These are phyloP conservation scores for Fagus sylvatica DNA, from an alignment of 306 rosid genomes.

Conservation along the genomic window DNA sequence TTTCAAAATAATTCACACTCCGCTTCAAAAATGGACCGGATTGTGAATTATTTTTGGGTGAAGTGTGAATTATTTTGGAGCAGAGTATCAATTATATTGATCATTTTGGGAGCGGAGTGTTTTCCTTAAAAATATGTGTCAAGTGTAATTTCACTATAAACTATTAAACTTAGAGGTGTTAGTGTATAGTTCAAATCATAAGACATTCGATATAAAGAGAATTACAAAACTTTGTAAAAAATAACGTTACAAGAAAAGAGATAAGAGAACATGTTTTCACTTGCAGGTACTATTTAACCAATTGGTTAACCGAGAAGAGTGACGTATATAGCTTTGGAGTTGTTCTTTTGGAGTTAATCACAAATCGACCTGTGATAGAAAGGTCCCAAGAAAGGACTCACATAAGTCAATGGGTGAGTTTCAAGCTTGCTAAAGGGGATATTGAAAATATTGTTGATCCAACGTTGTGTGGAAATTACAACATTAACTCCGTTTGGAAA, in stretches of 20 bases:
- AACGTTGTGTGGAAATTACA: neutral
- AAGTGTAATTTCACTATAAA: too few relatives aligned
- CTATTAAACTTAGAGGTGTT: too few relatives aligned
- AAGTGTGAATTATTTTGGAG: too few relatives aligned
- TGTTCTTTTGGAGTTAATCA: slow-evolving; percentile 14
- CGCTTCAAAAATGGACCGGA: too few relatives aligned
- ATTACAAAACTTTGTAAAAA: neutral
- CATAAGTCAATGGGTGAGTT: slow-evolving; percentile 17
- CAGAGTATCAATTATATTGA: too few relatives aligned
- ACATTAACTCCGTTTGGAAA: slow-evolving; percentile 3
- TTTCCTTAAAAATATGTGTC: too few relatives aligned
- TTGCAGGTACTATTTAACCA: neutral
- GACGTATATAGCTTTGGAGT: slow-evolving; percentile 31
- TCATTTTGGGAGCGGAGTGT: too few relatives aligned
- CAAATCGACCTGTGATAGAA: neutral
- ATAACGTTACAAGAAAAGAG: too few relatives aligned
- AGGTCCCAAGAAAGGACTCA: neutral
- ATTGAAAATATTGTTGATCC: neutral
- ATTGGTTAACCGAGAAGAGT: slow-evolving; percentile 6
- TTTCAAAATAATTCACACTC: too few relatives aligned
- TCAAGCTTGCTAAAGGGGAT: slow-evolving; percentile 7
- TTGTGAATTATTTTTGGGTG: too few relatives aligned
- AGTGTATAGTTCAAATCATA: neutral
- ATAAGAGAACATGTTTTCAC: neutral
- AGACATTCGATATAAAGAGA: neutral